These are phyloP conservation scores for Scopulariopsis brevicaulis DNA, from an alignment of 2,329 filamentous ascomycete genomes.

Conservation along the genomic window DNA sequence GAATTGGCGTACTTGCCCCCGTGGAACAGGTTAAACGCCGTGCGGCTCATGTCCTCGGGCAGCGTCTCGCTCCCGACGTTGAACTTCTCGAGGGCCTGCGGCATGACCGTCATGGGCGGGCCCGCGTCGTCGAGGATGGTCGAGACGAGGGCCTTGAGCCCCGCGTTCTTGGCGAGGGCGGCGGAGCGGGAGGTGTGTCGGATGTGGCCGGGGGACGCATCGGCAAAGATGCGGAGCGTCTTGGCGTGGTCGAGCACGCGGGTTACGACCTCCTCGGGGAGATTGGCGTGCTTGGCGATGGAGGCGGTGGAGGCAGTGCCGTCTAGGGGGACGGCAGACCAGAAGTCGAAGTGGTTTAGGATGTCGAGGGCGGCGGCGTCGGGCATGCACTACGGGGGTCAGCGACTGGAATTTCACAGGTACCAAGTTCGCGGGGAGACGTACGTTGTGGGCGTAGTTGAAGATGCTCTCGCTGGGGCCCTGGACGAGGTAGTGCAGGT, in stretches of 20 bases:
- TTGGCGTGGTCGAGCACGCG: constrained; percentile 44
- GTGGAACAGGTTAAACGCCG: constrained; percentile 40
- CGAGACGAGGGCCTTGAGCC: constrained; percentile 40
- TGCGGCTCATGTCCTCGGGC: constrained; percentile 20
- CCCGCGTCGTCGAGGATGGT: constrained; percentile 44
- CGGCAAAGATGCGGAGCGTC: constrained; percentile 43
- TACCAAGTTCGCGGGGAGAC: no score
- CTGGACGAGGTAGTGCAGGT: constrained; percentile 32
- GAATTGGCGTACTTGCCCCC: constrained; percentile 36
- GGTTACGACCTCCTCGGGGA: constrained; percentile 37
- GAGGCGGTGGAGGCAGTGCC: constrained; percentile 29
- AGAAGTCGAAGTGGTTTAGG: constrained; percentile 40
- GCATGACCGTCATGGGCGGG: constrained; percentile 32
- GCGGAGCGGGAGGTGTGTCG: constrained; percentile 41
- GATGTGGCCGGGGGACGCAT: constrained; percentile 31
- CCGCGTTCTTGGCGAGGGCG: constrained; percentile 33
- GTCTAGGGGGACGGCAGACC: constrained; percentile 34
- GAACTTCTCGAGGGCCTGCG: constrained; percentile 29
- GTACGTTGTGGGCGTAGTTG: constrained; percentile 27
- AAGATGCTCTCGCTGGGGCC: constrained; percentile 38
- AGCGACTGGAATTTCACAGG: not conserved
- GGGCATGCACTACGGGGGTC: constrained; percentile 24
- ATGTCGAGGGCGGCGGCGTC: constrained; percentile 31
- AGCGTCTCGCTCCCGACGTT: constrained; percentile 31
- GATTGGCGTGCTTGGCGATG: constrained; percentile 22